Base-by-base conservation (phyloP, 2,329 filamentous ascomycete genomes). In the Colletotrichum theobromicola region DNA sequence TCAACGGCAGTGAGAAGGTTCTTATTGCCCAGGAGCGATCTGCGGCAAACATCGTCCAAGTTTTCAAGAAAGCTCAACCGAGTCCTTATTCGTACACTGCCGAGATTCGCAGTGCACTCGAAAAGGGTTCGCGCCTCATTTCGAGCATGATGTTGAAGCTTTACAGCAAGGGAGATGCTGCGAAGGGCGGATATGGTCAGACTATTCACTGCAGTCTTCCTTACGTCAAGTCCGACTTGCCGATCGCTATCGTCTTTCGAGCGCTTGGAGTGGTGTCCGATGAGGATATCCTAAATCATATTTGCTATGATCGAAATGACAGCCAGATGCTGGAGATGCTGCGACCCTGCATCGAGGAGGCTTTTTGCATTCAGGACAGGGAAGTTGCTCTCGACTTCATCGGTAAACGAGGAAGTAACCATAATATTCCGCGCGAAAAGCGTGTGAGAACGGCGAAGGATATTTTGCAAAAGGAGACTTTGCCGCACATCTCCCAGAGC, bases 1-100 rank as follows among this genome's bases (percentile, higher is more conserved):
- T 99, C 89, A 99, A 99, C 86, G 97, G 97, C 57, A 98, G 95
- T 84, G 97, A 99, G 83, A 99, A 99, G 89, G 97, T 99, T 26
- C 87, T 99, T 79, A 99, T 99, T 80, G 97, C 97, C 2, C 97
- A 99, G 83, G 97, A 99, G 85, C 94, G 97, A 76, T 98, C 96
- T 82, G 97, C 97, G 53, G 97, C 96, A 81, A 99, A 99, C 82
- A 99, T 98, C 74, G 97, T 99, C 7, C 97, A 99, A 85, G 96
- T 99, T 32, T 99, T 99, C 91, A 96, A 98, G 86, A 99, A 99
- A 87, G 95, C 96, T 1, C 91, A 93, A 79, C 95, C 95, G n/a
- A 96, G 95, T 78, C 94, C 95, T 12, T 98, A 95, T 76, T 96
- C 95, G 2, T 98, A 97, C 84, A 94, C 96, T 28, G 97, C 97